These are phyloP conservation scores for Paraphoma chrysanthemicola DNA, from an alignment of 2,329 filamentous ascomycete species.

Conservation along the genomic window DNA sequence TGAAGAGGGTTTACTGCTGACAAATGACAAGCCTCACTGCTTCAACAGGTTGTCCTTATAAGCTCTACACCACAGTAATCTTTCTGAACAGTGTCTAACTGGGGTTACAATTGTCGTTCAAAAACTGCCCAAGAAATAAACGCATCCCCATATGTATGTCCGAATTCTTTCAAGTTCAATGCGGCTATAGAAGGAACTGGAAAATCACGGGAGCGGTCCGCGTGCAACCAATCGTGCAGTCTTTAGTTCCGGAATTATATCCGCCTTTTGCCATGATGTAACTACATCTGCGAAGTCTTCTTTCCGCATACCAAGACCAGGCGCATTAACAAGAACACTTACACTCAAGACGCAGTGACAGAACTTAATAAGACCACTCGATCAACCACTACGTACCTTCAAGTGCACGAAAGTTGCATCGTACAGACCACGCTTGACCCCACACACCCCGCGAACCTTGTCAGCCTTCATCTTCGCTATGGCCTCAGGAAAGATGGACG, in stretches of 20 bases:
- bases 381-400: no score
- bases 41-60: no score
- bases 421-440: neutral
- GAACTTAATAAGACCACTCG: no score
- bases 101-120: no score
- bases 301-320: neutral
- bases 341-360: neutral
- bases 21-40: no score
- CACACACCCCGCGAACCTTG: neutral
- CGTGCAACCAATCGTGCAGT: conserved; percentile 5
- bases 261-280: conserved; percentile 22
- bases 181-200: neutral
- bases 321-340: neutral
- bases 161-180: no score
- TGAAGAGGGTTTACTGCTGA: no score
- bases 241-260: conserved; percentile 21
- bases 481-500: conserved; percentile 49
- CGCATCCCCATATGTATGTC: no score
- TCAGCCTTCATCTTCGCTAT: conserved; percentile 6
- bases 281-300: neutral
- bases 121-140: no score
- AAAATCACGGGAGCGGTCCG: neutral
- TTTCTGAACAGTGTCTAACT: no score
- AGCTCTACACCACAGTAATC: no score
- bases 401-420: no score